These are phyloP conservation scores for Inga leiocalycina DNA, from an alignment of 306 rosid genomes.

Conservation along the genomic window DNA sequence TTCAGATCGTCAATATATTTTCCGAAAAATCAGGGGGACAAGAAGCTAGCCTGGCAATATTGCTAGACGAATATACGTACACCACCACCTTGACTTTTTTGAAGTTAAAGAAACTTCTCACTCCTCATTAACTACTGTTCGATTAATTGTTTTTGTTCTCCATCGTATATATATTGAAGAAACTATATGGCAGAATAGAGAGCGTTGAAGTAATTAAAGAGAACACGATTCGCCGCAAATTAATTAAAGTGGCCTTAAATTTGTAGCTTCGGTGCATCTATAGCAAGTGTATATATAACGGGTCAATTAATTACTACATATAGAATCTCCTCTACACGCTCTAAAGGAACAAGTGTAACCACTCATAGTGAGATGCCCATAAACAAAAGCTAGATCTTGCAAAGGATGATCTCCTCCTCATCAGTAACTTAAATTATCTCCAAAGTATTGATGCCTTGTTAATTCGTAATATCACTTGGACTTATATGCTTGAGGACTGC, in stretches of 20 bases:
- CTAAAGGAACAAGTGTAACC: not conserved
- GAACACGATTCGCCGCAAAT: constrained; percentile 10
- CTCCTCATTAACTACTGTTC: not conserved
- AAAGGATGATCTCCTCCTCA: not conserved
- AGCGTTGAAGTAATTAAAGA: not conserved
- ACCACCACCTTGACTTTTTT: not conserved
- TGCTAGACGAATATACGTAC: not conserved
- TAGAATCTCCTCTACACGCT: not conserved
- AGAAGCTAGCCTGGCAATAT: not conserved
- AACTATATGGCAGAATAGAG: not conserved
- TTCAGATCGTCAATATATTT: not conserved
- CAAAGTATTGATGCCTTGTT: not conserved
- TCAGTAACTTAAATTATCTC: not conserved
- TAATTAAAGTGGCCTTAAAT: not conserved
- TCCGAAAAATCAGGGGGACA: not conserved
- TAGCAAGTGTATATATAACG: not conserved
- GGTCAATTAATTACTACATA: not conserved
- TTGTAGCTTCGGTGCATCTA: not conserved
- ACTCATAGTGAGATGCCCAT: not conserved
- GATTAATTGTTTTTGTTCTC: not conserved
- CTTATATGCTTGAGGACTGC: not conserved
- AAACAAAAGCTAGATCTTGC: not conserved
- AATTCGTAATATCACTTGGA: not conserved
- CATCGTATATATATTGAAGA: not conserved
- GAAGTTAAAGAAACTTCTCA: not conserved